Base-by-base conservation (phyloP, 257 asterid genomes). In the Capsicum chinense region DNA sequence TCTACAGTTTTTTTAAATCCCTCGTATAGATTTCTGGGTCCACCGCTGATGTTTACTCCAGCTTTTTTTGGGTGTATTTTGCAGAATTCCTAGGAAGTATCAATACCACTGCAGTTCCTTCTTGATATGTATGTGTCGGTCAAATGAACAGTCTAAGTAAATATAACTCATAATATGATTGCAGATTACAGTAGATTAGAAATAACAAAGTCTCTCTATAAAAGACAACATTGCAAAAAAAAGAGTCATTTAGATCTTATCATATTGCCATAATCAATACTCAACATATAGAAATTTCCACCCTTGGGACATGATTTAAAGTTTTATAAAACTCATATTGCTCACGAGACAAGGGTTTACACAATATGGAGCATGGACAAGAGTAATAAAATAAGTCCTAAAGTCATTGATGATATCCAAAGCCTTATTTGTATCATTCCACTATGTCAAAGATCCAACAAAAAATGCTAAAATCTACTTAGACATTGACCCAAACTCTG, bases 371-470 rank as follows among this genome's bases (percentile, higher is more conserved):
- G 48, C 48, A 56, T 73, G 58, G 17, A 6, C 60, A 48, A 13
- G 6, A 48, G 59, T 54, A 68, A 68, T 68, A 68, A 68, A 26
- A 68, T 26, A 39, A 68, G 33, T 39, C 78, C 26, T 37, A 39
- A 68, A 68, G 16, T 6, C 78, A 68, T 68, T 39, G 54, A 68
- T 16, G 60, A 73, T 59, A 73, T 19, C 80, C 80, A 73, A 48
- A 48, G 16, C 60, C 80, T 48, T 48, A 73, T 73, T 73, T 48
- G 60, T 47, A 73, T 73, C 48, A 48, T 48, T 48, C n/a, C 60
- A 19, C 9, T 12, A 48, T 48, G 11, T 47, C 4, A 12, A 47
- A 73, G 80, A 48, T 19, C 42, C 80, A 21, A 48, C 37, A 11
- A 73, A 73, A 15, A 21, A 14, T 19, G 80, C n/a, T 10, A 47